These are phyloP conservation scores for Rubia balearica DNA, from an alignment of 305 asterid species.

Conservation along the genomic window DNA sequence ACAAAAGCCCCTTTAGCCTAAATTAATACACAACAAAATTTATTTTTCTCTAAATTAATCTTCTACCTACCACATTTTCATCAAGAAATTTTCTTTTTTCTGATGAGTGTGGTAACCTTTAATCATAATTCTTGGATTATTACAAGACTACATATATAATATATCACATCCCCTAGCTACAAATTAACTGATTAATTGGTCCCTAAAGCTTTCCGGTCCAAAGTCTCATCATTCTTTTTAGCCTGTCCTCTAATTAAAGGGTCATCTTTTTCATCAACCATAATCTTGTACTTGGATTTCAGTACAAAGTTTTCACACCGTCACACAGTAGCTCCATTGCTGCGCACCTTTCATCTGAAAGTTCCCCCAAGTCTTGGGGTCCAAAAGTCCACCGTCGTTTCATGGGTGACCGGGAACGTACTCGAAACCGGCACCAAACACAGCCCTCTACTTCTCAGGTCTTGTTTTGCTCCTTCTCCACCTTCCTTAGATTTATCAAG, in stretches of 20 bases:
- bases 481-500: conserved; percentile 47
- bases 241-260: conserved; percentile 22
- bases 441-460: conserved; percentile 78
- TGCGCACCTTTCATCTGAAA: conserved; percentile 37
- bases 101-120: conserved; percentile 12
- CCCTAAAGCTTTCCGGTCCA: conserved; percentile 32
- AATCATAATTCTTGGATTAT: conserved; percentile 55
- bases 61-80: neutral
- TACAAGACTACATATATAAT: conserved; percentile 21
- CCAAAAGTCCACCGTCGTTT: conserved; percentile 80
- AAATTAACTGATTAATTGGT: conserved; percentile 17
- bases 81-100: neutral
- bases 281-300: conserved; percentile 6
- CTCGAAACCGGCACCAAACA: conserved; percentile 85
- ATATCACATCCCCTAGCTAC: conserved; percentile 17
- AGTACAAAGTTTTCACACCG: conserved; percentile 7
- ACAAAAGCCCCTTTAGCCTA: conserved; percentile 30
- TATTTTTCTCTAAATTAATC: neutral
- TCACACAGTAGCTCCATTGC: neutral
- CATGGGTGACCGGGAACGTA: conserved; percentile 82
- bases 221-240: conserved; percentile 33
- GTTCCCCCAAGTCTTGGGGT: conserved; percentile 87
- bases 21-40: conserved; percentile 11
- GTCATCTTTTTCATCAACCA: conserved; percentile 15
- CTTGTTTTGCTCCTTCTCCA: conserved; percentile 41